phyloP scores from a whole-genome alignment of 768 basidiomycete genomes.

The Daedaleopsis nitida region DNA sequence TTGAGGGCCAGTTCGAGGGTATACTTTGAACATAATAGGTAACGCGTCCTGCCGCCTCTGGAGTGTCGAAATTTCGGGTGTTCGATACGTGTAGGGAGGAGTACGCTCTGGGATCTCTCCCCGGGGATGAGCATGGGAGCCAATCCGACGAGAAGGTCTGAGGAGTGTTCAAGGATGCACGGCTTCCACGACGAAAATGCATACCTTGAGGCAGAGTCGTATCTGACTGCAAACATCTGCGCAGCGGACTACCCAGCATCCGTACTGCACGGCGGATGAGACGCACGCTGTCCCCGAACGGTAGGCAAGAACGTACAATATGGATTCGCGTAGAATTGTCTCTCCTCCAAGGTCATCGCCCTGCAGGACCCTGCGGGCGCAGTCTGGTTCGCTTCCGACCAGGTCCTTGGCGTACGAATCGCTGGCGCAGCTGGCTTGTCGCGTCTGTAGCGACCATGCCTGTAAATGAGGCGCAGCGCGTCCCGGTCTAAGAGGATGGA shows the following conservation, averaged over 20 bases:
- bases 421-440: slow-evolving; percentile 61
- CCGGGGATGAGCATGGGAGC: slow-evolving; percentile 47
- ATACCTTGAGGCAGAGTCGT: slow-evolving; percentile 60
- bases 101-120: slow-evolving; percentile 22
- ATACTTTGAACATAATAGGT: slow-evolving; percentile 63
- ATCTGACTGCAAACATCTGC: slow-evolving; percentile 52
- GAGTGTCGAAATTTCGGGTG: slow-evolving; percentile 60
- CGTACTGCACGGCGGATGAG: slow-evolving; percentile 44
- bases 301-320: slow-evolving; percentile 53
- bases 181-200: slow-evolving; percentile 7
- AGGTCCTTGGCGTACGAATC: slow-evolving; percentile 34
- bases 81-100: slow-evolving; percentile 65
- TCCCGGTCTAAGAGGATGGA: slow-evolving; percentile 62
- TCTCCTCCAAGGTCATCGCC: slow-evolving; percentile 64
- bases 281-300: neutral
- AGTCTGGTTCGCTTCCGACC: slow-evolving; percentile 2
- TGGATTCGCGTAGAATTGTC: slow-evolving; percentile 71
- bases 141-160: slow-evolving; percentile 72
- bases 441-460: slow-evolving; percentile 39
- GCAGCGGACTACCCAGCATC: slow-evolving; percentile 68
- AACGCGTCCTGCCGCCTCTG: slow-evolving; percentile 46
- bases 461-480: slow-evolving; percentile 12
- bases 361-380: slow-evolving; percentile 36
- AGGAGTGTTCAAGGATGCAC: neutral
- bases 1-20: slow-evolving; percentile 42